A percentile compares a stretch with the other conserved stretches of the same genome.
Conservation (phyloP, 169 alveolate species). For the Amoebophrya sp. region DNA sequence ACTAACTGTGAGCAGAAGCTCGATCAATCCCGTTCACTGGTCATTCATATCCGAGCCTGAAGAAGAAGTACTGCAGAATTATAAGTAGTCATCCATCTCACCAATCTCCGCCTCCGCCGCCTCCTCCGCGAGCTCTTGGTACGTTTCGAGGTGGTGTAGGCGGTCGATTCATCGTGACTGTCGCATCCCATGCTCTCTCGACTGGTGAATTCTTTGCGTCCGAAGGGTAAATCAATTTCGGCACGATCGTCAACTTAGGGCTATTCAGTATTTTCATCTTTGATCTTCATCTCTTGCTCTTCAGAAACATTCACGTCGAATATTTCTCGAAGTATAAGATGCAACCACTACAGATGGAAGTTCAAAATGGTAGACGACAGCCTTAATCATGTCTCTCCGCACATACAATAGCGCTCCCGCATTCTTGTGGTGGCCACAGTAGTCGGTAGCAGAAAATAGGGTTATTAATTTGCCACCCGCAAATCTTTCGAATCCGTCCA, state of each 20-base stretch:
- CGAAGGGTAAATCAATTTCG: not conserved
- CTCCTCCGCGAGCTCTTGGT: no score
- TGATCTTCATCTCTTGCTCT: no score
- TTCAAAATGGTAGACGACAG: conserved; percentile 67
- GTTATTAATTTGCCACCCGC: conserved; percentile 86
- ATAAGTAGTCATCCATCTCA: no score
- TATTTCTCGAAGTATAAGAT: not conserved
- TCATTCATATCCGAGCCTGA: no score
- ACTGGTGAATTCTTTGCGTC: not conserved
- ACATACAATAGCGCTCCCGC: conserved; percentile 96
- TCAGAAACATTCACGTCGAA: no score
- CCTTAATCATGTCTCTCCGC: conserved; percentile 87
- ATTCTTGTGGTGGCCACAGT: conserved; percentile 82
- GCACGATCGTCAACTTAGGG: not conserved
- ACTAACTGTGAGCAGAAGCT: no score
- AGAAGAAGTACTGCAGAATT: no score
- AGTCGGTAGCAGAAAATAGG: not conserved
- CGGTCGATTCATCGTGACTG: not conserved
- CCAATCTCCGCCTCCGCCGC: no score
- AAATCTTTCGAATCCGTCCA: conserved; percentile 99
- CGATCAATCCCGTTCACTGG: no score
- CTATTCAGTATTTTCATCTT: not conserved
- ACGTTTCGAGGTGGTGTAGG: not conserved
- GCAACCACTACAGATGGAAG: not conserved
- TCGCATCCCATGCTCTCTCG: not conserved